A percentile compares a stretch with the other conserved stretches of the same genome.
phyloP scores from a whole-genome alignment of 345 rosid species.

The Camelina sativa region DNA sequence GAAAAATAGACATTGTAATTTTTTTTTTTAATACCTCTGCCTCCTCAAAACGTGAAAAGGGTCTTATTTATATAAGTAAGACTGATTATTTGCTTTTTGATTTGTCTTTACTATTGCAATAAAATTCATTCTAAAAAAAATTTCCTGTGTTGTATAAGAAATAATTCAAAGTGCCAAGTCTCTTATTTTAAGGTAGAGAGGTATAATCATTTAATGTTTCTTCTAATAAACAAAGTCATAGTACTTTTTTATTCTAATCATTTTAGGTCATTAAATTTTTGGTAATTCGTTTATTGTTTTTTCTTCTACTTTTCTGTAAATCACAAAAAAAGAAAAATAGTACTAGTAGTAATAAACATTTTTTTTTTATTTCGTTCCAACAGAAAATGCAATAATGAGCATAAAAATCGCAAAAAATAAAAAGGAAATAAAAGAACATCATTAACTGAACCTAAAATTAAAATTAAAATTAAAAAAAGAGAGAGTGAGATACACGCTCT shows the following conservation, averaged over 20 bases:
- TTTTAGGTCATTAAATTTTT: neutral
- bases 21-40: neutral
- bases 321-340: no score
- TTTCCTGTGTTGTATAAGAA: neutral
- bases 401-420: neutral
- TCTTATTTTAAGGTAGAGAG: no score
- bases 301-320: no score
- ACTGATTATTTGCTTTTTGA: neutral
- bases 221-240: no score
- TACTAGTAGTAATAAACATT: no score
- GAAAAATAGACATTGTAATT: neutral
- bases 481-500: conserved; percentile 31
- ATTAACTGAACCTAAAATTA: conserved; percentile 20
- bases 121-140: neutral
- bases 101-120: neutral
- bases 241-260: no score
- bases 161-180: neutral
- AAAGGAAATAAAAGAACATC: neutral
- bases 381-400: neutral
- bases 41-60: conserved; percentile 23
- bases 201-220: no score
- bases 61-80: conserved; percentile 3
- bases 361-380: neutral
- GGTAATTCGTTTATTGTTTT: no score
- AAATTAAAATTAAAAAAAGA: neutral